phyloP scores from a whole-genome alignment of 179 eudicot species.

The Actinidia chinensis region DNA sequence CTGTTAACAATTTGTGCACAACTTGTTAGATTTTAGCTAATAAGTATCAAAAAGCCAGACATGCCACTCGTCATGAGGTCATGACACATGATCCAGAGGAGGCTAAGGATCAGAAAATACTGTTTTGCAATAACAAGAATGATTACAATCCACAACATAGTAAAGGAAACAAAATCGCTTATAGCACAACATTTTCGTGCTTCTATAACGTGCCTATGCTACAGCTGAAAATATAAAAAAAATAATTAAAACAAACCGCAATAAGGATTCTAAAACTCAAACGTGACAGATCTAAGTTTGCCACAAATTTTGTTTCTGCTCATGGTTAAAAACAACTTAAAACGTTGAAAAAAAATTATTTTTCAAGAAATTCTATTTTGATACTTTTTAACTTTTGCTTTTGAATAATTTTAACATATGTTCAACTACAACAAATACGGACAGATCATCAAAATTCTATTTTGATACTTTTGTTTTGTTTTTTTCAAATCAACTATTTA shows the following conservation, averaged over 20 bases:
- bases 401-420: conserved; percentile 9
- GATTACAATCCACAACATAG: conserved; percentile 4
- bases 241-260: too few species aligned
- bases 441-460: conserved; percentile 31
- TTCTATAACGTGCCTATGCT: conserved; percentile 9
- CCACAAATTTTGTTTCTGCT: too few species aligned
- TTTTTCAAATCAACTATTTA: too few species aligned
- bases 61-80: conserved; percentile 28
- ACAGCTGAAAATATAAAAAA: background rate
- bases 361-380: conserved; percentile 22
- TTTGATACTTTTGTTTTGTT: too few species aligned
- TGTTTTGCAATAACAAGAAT: too few species aligned
- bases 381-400: conserved; percentile 13
- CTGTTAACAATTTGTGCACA: conserved; percentile 20
- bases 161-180: conserved; percentile 8
- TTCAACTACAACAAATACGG: conserved; percentile 24
- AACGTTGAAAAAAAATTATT: background rate
- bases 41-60: conserved; percentile 23
- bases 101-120: too few species aligned
- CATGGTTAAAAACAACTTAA: background rate
- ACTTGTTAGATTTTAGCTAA: conserved; percentile 22
- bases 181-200: conserved; percentile 12
- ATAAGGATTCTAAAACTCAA: too few species aligned
- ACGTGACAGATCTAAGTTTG: too few species aligned
- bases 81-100: conserved; percentile 9